A percentile compares a stretch with the other conserved stretches of the same genome.
Evolutionary conservation across 192 early-diverging fungal genomes (phyloP).

Genomic region (Podila verticillata): DNA sequence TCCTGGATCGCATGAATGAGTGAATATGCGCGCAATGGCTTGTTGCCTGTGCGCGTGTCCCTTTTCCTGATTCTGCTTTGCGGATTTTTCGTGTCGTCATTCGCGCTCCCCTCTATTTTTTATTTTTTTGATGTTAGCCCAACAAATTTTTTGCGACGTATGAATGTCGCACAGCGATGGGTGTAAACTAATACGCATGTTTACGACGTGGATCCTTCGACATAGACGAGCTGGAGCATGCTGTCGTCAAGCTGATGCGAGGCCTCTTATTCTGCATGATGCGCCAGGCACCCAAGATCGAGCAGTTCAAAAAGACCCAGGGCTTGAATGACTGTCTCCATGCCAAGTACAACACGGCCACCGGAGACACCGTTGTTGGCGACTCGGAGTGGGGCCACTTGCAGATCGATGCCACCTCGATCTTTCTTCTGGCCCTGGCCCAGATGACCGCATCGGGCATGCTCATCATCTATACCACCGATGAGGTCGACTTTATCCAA

Average conservation of each 20-base stretch:
- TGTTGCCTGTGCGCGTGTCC: too few species aligned
- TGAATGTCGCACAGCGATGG: too few species aligned
- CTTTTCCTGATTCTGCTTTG: too few species aligned
- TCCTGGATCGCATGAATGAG: too few species aligned
- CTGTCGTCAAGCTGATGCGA: conserved; percentile 88
- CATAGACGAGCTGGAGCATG: conserved; percentile 85
- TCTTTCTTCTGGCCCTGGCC: conserved; percentile 81
- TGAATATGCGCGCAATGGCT: too few species aligned
- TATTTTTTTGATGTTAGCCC: too few species aligned
- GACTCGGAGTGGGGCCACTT: conserved; percentile 90
- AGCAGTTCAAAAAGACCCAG: conserved; percentile 86
- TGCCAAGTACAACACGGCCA: conserved; percentile 88
- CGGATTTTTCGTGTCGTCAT: too few species aligned
- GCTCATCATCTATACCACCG: conserved; percentile 80
- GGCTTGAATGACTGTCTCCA: conserved; percentile 79
- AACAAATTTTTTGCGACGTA: too few species aligned
- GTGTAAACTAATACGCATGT: too few species aligned
- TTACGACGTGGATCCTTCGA: too few species aligned
- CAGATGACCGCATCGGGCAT: conserved; percentile 87
- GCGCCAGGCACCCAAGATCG: conserved; percentile 84
- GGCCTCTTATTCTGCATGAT: conserved; percentile 85
- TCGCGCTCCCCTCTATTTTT: too few species aligned
- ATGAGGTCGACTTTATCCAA: conserved; percentile 89
- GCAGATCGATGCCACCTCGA: conserved; percentile 88
- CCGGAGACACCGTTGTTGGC: conserved; percentile 85